These are phyloP conservation scores for Huntiella savannae DNA, from an alignment of 2,329 filamentous ascomycete genomes.

Conservation along the genomic window DNA sequence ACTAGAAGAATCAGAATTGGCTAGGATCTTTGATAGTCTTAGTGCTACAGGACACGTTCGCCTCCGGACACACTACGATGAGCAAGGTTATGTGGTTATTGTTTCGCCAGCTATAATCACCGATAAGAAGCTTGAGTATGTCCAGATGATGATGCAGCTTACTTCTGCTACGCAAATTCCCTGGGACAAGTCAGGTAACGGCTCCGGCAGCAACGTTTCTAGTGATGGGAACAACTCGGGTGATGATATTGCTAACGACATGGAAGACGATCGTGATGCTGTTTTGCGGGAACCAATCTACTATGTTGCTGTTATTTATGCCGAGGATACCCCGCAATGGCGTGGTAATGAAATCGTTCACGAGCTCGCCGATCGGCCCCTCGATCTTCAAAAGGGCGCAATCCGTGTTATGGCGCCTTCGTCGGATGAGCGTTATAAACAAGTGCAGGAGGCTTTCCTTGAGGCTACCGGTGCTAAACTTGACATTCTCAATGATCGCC, in stretches of 20 bases:
- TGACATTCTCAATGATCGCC: conserved; percentile 75
- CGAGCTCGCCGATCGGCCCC: conserved; percentile 54
- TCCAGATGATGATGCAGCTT: conserved; percentile 67
- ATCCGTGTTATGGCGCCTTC: conserved; percentile 77
- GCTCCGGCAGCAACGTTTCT: conserved; percentile 29
- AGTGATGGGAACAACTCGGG: not conserved
- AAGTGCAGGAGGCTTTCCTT: conserved; percentile 60
- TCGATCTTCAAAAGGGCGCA: conserved; percentile 73
- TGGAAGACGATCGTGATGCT: not conserved
- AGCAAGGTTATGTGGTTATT: conserved; percentile 63
- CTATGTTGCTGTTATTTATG: conserved; percentile 41
- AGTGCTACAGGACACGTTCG: conserved; percentile 73
- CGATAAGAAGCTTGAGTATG: conserved; percentile 46
- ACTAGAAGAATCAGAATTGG: conserved; percentile 44
- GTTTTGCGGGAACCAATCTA: conserved; percentile 30
- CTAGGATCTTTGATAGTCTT: conserved; percentile 63
- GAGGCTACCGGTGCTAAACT: conserved; percentile 68
- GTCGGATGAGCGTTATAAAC: conserved; percentile 56
- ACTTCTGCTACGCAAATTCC: conserved; percentile 31
- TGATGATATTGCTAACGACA: not conserved
- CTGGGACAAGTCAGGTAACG: conserved; percentile 25
- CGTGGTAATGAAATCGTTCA: conserved; percentile 57
- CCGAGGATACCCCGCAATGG: conserved; percentile 65
- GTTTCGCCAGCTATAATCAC: conserved; percentile 46
- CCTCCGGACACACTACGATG: conserved; percentile 47